Percentiles rank a stretch among this genome's conserved stretches.
These are phyloP conservation scores for Neurospora terricola DNA, from an alignment of 495 filamentous ascomycete species.

Conservation along the genomic window DNA sequence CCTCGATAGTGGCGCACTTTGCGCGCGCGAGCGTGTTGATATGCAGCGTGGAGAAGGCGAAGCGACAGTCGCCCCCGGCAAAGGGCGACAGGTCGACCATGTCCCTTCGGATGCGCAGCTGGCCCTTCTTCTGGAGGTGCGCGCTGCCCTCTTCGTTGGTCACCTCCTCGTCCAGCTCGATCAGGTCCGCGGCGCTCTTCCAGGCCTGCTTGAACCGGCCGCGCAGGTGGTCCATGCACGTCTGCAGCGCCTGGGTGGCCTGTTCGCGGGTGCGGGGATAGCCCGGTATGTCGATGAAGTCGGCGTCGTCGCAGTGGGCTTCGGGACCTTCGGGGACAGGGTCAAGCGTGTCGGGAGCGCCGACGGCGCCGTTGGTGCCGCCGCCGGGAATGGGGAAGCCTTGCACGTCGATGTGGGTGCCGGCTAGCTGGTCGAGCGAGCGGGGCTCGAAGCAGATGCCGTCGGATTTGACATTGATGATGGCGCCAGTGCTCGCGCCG, in stretches of 20 bases:
- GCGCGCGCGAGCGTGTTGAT: constrained; percentile 9
- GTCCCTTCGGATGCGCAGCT: constrained; percentile 4
- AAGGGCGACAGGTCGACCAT: constrained; percentile 11
- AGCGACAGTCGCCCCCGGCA: constrained; percentile 15
- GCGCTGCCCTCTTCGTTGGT: not conserved
- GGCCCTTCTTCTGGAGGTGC: not conserved
- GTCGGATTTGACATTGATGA: constrained; percentile 9
- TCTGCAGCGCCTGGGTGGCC: constrained; percentile 14
- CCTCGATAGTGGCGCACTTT: constrained; percentile 18
- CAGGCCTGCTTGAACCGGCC: constrained; percentile 18
- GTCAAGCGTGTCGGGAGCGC: constrained; percentile 19
- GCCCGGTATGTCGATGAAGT: constrained; percentile 18
- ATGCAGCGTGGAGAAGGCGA: constrained; percentile 14
- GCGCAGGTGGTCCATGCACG: constrained; percentile 17
- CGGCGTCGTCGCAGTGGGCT: constrained; percentile 22
- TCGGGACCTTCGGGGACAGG: constrained; percentile 19
- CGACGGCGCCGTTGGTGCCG: constrained; percentile 21
- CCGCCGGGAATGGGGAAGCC: constrained; percentile 13
- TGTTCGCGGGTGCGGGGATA: constrained; percentile 14
- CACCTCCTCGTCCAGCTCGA: not conserved
- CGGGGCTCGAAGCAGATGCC: constrained; percentile 19
- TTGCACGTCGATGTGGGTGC: constrained; percentile 13
- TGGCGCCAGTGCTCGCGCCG: not conserved
- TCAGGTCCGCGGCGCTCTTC: not conserved
- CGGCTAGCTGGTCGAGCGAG: constrained; percentile 20